Evolutionary conservation across 768 basidiomycete species (phyloP), one percentile per base, ranked within the genome.

Genomic region (Tubosaeta brunneosetosa): DNA sequence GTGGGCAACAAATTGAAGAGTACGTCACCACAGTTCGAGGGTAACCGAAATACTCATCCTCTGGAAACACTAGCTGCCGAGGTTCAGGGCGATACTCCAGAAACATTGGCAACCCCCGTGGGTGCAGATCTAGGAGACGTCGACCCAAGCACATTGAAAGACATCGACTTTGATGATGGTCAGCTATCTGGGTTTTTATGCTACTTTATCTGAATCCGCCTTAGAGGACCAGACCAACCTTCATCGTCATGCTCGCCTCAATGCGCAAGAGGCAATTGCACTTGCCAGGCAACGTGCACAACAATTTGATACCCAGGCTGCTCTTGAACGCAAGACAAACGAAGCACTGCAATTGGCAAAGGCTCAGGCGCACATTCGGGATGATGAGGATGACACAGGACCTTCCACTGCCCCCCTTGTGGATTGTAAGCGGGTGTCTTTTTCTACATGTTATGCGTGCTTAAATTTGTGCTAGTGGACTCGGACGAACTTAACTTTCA

Each of bases 401-500:
- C 50, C 67, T 11, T 56, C 71, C 4, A 62, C 66, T 7, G 72
- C 75, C 1, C 78, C 83, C 50, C 75, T 91, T 9, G 80, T 91
- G 49, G 90, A 92, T 63, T 74, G 90, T 92, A 71, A 63, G 88
- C 68, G 38, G 44, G 43, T 31, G 44, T 10, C 22, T 33, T 11
- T 14, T 47, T 55, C 6, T 25, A 16, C 47, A 6, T 33, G 22
- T 27, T 17, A 38, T 34, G 6, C 55, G 36, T 40, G 25, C 44
- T 53, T 33, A 65, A 43, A 38, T 11, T 29, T 7, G 22, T 4
- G 51, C 6, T 55, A 94, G 92, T 95, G 61, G 94, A 95, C 67
- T 91, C 91, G 17, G 94, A 97, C 63, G 95, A 98, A 65, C 83
- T 99, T 36, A 97, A 99, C 72, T 98, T 99, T 84, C 94, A 97